phyloP scores from a whole-genome alignment of 768 basidiomycete species.

The Leccinum olivaceopallidum region DNA sequence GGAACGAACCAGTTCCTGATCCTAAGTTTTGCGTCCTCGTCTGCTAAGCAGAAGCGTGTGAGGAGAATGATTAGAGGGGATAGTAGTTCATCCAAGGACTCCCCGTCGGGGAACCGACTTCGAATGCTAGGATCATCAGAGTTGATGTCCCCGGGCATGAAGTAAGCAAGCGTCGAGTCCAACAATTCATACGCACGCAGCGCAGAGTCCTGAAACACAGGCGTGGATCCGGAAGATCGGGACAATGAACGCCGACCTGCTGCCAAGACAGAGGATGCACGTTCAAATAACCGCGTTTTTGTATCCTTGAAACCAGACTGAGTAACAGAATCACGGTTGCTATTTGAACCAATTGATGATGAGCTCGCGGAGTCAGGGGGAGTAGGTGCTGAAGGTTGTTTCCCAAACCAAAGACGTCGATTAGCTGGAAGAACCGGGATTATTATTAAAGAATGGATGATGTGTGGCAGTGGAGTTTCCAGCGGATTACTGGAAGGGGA shows the following conservation, averaged over 20 bases:
- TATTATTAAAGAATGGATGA: constrained; percentile 78
- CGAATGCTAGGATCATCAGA: constrained; percentile 66
- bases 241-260: constrained; percentile 37
- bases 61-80: constrained; percentile 78
- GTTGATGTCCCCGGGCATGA: constrained; percentile 64
- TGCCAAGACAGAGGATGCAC: constrained; percentile 29
- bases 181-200: constrained; percentile 69
- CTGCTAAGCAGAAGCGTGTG: constrained; percentile 65
- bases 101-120: constrained; percentile 40
- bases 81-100: constrained; percentile 73
- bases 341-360: constrained; percentile 26
- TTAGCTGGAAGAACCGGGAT: constrained; percentile 67
- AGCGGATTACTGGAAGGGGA: constrained; percentile 65
- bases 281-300: constrained; percentile 26
- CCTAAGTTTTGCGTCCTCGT: constrained; percentile 54
- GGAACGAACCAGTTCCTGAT: constrained; percentile 75
- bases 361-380: constrained; percentile 39
- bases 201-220: constrained; percentile 47
- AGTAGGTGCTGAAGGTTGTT: constrained; percentile 34
- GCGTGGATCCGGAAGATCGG: constrained; percentile 46
- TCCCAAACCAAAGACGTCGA: constrained; percentile 62
- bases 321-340: constrained; percentile 2
- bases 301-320: constrained; percentile 21
- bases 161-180: constrained; percentile 56
- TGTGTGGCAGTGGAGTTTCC: constrained; percentile 72